A percentile compares a stretch with the other conserved stretches of the same genome.
Evolutionary conservation across 1,139 yeast species (phyloP).

Genomic region (Suhomyces wounanorum): DNA sequence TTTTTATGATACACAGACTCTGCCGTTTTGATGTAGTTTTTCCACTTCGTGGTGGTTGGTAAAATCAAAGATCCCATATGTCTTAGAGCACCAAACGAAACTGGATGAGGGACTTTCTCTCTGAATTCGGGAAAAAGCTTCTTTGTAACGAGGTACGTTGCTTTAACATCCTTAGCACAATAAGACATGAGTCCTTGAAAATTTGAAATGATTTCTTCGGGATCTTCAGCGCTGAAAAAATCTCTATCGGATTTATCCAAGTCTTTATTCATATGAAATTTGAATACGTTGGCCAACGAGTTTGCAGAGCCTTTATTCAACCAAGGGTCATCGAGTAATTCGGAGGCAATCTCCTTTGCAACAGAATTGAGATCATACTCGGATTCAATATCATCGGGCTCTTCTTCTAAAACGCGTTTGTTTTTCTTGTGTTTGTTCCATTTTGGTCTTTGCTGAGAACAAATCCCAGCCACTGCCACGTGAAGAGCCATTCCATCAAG

Average conservation of each 20-base stretch:
- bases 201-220: constrained; percentile 54
- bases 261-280: constrained; percentile 72
- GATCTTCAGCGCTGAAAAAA: constrained; percentile 57
- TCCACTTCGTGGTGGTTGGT: constrained; percentile 81
- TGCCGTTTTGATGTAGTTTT: constrained; percentile 64
- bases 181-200: constrained; percentile 68
- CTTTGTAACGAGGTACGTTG: constrained; percentile 70
- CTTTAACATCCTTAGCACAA: constrained; percentile 83
- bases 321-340: constrained; percentile 70
- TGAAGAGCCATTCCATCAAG: constrained; percentile 94
- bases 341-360: constrained; percentile 21
- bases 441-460: constrained; percentile 83
- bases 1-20: constrained; percentile 67
- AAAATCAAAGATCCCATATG: constrained; percentile 75
- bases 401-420: constrained; percentile 21
- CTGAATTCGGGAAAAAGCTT: constrained; percentile 71
- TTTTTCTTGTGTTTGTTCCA: constrained; percentile 67
- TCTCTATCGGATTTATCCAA: constrained; percentile 71
- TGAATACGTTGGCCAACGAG: constrained; percentile 79
- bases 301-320: constrained; percentile 72
- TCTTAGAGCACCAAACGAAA: constrained; percentile 84
- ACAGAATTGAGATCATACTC: not conserved
- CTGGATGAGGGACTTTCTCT: constrained; percentile 84
- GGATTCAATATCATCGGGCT: constrained; percentile 5
- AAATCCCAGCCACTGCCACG: constrained; percentile 88